A percentile compares a stretch with the other conserved stretches of the same genome.
Evolutionary conservation across 2,329 filamentous ascomycete genomes (phyloP).

Genomic region (Zymoseptoria brevis): DNA sequence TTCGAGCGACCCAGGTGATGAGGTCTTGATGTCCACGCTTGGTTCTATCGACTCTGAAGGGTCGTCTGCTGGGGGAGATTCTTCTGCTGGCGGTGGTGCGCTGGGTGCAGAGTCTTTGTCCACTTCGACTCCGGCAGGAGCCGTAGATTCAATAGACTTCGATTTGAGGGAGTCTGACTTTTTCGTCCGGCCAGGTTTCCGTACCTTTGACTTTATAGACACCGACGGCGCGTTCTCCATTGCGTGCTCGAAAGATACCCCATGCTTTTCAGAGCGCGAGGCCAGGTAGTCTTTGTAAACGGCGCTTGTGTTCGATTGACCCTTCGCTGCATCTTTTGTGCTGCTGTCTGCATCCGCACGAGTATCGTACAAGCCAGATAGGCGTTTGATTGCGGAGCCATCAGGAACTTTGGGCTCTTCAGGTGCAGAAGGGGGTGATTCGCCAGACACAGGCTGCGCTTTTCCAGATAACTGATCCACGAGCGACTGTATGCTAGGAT

Average conservation of each 20-base stretch:
- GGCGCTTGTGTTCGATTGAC: neutral
- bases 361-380: neutral
- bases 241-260: neutral
- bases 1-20: slow-evolving; percentile 21
- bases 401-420: neutral
- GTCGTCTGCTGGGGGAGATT: neutral
- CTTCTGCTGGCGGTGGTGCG: neutral
- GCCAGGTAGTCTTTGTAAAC: neutral
- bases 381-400: neutral
- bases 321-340: neutral
- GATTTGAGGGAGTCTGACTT: neutral
- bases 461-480: neutral
- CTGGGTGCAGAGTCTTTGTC: neutral
- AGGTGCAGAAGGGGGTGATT: neutral
- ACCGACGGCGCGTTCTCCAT: neutral
- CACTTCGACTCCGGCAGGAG: neutral
- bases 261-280: neutral
- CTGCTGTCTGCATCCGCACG: neutral
- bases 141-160: neutral
- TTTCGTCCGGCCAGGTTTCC: slow-evolving; percentile 2
- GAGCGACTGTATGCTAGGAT: neutral
- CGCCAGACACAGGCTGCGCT: neutral
- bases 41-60: neutral
- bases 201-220: neutral
- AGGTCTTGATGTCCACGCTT: slow-evolving; percentile 6